A percentile compares a stretch with the other conserved stretches of the same genome.
Evolutionary conservation across 805 yeast species (phyloP).

Genomic region (Candida stauntonica): DNA sequence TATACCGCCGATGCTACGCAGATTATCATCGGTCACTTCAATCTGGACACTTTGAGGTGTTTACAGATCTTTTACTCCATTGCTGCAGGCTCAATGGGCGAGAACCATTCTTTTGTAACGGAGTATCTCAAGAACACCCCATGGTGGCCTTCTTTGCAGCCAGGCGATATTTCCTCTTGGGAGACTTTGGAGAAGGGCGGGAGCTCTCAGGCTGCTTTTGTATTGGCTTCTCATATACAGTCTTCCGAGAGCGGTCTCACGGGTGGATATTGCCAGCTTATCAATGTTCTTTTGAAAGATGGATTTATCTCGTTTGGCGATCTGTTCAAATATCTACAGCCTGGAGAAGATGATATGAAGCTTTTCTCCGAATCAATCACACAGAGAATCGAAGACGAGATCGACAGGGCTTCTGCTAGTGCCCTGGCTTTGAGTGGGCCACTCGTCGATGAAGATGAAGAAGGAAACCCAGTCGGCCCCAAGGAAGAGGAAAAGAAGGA

Average conservation of each 20-base stretch:
- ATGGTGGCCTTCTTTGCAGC: constrained; percentile 58
- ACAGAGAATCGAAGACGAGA: constrained; percentile 47
- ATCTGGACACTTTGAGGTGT: constrained; percentile 66
- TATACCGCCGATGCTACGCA: constrained; percentile 46
- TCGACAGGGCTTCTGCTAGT: constrained; percentile 60
- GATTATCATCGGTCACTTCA: constrained; percentile 66
- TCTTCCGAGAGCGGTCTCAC: constrained; percentile 10
- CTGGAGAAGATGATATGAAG: constrained; percentile 44
- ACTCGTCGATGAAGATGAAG: constrained; percentile 58
- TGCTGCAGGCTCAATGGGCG: constrained; percentile 39
- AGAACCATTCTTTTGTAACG: constrained; percentile 44
- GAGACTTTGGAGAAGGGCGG: constrained; percentile 46
- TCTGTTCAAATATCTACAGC: constrained; percentile 52
- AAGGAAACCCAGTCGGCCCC: constrained; percentile 19
- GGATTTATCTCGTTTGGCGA: constrained; percentile 63
- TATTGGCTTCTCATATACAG: constrained; percentile 44
- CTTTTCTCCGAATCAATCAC: constrained; percentile 42
- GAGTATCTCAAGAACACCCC: constrained; percentile 46
- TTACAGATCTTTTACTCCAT: constrained; percentile 60
- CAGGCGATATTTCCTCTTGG: constrained; percentile 32
- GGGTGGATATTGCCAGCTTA: constrained; percentile 36
- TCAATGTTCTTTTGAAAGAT: constrained; percentile 57
- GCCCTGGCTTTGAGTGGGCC: constrained; percentile 91
- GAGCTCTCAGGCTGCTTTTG: constrained; percentile 46
- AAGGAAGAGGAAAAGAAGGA: constrained; percentile 4